Conservation (phyloP, 2,329 filamentous ascomycete species). For the Fusarium staphyleae region DNA sequence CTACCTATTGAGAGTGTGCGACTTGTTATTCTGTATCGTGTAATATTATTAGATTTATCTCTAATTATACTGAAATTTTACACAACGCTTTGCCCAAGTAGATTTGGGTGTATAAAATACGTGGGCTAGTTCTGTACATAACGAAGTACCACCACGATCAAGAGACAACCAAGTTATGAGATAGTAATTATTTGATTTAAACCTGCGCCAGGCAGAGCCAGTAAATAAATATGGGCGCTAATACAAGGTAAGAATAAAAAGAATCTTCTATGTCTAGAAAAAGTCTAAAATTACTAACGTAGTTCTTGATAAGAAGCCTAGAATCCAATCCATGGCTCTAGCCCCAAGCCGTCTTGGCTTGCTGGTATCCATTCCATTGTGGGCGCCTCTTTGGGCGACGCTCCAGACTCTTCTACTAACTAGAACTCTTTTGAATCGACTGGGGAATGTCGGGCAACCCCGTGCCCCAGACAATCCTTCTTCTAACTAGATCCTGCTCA, state of each 20-base stretch:
- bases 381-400: constrained; percentile 19
- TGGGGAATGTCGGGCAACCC: constrained; percentile 4
- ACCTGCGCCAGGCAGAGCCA: constrained; percentile 10
- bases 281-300: constrained; percentile 17
- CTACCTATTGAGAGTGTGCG: too few relatives aligned
- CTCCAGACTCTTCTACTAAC: constrained; percentile 1
- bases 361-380: neutral
- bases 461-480: neutral
- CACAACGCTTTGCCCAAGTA: too few relatives aligned
- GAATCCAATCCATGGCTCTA: neutral
- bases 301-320: neutral
- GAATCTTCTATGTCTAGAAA: constrained; percentile 13
- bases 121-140: neutral
- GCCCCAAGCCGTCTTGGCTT: neutral
- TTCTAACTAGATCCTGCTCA: constrained; percentile 20
- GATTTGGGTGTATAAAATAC: too few relatives aligned
- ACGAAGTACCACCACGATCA: neutral
- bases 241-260: neutral
- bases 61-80: too few relatives aligned
- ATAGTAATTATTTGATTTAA: constrained; percentile 8
- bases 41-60: too few relatives aligned
- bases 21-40: too few relatives aligned
- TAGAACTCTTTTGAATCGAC: neutral
- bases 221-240: neutral
- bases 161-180: neutral